Conservation (phyloP, 768 basidiomycete species). For the Chalciporus pseudorubinellus region DNA sequence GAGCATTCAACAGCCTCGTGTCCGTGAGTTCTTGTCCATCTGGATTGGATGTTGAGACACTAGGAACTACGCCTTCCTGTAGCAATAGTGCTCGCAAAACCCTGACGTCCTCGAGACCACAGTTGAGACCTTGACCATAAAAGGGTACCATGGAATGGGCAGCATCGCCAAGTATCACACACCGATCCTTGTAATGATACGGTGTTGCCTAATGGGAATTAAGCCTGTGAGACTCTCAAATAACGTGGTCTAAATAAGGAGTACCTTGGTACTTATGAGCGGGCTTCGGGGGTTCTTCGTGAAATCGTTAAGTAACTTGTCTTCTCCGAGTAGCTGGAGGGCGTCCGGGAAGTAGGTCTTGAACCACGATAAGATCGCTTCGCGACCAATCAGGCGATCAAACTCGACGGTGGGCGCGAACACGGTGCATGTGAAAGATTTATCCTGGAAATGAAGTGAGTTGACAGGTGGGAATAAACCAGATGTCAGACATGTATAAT, state of each 20-base stretch:
- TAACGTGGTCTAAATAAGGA: conserved; percentile 27
- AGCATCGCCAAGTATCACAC: conserved; percentile 87
- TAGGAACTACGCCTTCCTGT: conserved; percentile 61
- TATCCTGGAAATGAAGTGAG: conserved; percentile 60
- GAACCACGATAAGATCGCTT: conserved; percentile 72
- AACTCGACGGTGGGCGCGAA: conserved; percentile 83
- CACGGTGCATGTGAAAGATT: conserved; percentile 94
- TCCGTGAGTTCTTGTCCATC: conserved; percentile 42
- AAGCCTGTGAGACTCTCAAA: conserved; percentile 18
- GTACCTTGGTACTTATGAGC: conserved; percentile 90
- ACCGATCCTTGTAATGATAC: conserved; percentile 89
- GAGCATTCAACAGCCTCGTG: conserved; percentile 57
- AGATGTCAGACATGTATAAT: conserved; percentile 24
- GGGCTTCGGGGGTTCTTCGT: conserved; percentile 81
- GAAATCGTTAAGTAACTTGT: conserved; percentile 74
- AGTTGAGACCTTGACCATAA: conserved; percentile 96
- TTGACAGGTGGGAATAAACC: conserved; percentile 26
- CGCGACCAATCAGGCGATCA: conserved; percentile 59
- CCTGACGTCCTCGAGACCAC: conserved; percentile 95
- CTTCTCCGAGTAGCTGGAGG: conserved; percentile 79
- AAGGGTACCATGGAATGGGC: conserved; percentile 99
- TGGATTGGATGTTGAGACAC: conserved; percentile 29
- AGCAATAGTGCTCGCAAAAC: conserved; percentile 76
- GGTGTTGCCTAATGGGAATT: conserved; percentile 60
- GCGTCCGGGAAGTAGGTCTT: conserved; percentile 84